Percentiles rank a stretch among this genome's conserved stretches.
These are phyloP conservation scores for Selaginella moellendorffii DNA, from an alignment of 75 land plant species.

Conservation along the genomic window DNA sequence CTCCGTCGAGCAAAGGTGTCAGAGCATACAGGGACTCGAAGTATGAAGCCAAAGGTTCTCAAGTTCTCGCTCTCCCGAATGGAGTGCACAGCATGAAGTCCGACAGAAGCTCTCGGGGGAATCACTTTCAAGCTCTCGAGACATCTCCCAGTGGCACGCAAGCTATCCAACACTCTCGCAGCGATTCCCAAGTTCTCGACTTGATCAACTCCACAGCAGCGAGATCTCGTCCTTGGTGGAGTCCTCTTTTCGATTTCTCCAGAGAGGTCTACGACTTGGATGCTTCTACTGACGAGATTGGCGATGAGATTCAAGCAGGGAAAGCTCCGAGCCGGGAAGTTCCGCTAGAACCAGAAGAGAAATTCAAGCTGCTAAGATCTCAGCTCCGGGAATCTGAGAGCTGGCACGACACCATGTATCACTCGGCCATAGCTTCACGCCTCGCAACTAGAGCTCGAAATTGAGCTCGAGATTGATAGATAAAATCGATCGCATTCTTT, in stretches of 20 bases:
- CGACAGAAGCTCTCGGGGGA: background rate
- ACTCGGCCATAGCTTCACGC: slow-evolving; percentile 4
- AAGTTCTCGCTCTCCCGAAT: background rate
- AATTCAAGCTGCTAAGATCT: background rate
- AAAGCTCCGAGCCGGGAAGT: too few species aligned
- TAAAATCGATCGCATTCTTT: too few species aligned
- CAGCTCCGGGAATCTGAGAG: background rate
- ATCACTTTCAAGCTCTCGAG: background rate
- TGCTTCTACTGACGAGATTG: too few species aligned
- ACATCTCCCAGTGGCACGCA: background rate
- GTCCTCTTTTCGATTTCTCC: background rate
- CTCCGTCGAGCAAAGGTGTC: too few species aligned
- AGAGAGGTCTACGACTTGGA: too few species aligned
- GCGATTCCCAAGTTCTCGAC: background rate
- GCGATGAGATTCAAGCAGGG: background rate
- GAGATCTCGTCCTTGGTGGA: background rate
- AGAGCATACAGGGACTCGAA: too few species aligned
- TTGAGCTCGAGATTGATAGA: too few species aligned
- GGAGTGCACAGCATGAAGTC: background rate
- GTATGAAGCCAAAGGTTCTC: too few species aligned
- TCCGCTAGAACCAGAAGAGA: background rate
- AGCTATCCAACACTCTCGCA: background rate
- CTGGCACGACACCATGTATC: slow-evolving; percentile 11
- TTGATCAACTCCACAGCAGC: background rate
- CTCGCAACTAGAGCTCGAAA: too few species aligned